These are phyloP conservation scores for Plasmopara halstedii DNA, from an alignment of 352 stramenopile genomes.

Conservation along the genomic window DNA sequence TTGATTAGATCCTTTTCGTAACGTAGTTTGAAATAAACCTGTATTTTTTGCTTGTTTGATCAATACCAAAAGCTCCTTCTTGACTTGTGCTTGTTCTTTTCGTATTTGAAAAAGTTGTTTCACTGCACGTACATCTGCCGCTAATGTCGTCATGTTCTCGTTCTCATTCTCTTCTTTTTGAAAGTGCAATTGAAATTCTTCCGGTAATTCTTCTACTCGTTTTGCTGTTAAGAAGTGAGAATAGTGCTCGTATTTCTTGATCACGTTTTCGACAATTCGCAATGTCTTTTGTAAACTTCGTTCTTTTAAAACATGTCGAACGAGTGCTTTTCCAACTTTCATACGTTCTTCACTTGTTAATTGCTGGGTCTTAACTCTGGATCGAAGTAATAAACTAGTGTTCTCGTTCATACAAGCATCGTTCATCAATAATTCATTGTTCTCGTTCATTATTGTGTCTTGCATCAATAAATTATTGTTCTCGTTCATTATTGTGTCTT, in stretches of 20 bases:
- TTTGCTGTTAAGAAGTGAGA: conserved; percentile 40
- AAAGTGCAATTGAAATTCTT: conserved; percentile 37
- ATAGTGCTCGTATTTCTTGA: conserved; percentile 66
- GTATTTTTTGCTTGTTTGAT: conserved; percentile 32
- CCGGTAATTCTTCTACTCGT: conserved; percentile 45
- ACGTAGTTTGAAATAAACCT: conserved; percentile 39
- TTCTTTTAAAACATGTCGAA: conserved; percentile 34
- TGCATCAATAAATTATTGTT: conserved; percentile 41
- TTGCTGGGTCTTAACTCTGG: conserved; percentile 25
- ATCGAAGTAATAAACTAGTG: too few relatives aligned
- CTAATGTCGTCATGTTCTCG: conserved; percentile 42
- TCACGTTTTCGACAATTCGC: conserved; percentile 49
- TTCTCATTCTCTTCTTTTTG: conserved; percentile 6
- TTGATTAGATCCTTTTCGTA: conserved; percentile 52
- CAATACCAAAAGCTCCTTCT: conserved; percentile 25
- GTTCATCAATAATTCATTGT: too few relatives aligned
- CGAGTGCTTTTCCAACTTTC: conserved; percentile 47
- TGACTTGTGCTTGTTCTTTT: conserved; percentile 27
- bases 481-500: conserved; percentile 7
- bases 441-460: too few relatives aligned
- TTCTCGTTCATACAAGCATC: too few relatives aligned
- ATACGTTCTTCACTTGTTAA: conserved; percentile 34
- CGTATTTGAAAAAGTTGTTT: conserved; percentile 68
- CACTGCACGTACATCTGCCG: conserved; percentile 63
- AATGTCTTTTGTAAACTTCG: conserved; percentile 43